phyloP scores from a whole-genome alignment of 257 asterid species.

The Solanum rostratum region DNA sequence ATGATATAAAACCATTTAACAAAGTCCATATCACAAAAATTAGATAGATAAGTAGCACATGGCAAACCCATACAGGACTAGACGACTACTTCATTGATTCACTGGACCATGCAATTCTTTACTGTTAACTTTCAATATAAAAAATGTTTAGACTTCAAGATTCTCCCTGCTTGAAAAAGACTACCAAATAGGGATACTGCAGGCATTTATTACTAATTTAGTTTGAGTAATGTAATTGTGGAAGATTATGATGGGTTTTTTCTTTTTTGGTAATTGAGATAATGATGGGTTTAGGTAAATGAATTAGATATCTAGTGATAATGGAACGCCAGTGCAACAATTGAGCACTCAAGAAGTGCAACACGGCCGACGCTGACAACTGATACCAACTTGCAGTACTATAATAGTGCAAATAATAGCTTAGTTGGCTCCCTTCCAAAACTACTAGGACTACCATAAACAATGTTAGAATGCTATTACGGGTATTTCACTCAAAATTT shows the following conservation, averaged over 20 bases:
- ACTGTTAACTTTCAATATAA: slow-evolving; percentile 3
- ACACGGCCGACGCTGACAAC: neutral
- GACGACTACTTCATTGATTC: slow-evolving; percentile 1
- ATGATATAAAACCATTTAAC: neutral
- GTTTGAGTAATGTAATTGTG: neutral
- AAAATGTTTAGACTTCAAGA: neutral
- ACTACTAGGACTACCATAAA: neutral
- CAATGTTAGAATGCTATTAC: neutral
- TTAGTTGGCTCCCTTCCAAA: neutral
- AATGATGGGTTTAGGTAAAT: slow-evolving; percentile 1
- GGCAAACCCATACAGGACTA: slow-evolving; percentile 9
- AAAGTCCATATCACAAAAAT: neutral
- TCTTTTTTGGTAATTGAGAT: neutral
- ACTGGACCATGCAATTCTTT: neutral
- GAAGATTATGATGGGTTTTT: neutral
- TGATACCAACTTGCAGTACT: neutral
- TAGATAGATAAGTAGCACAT: slow-evolving; percentile 3
- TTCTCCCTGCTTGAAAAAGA: slow-evolving; percentile 15
- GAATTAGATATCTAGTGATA: neutral
- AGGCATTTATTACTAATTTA: neutral
- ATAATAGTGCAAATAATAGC: neutral
- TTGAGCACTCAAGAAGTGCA: neutral
- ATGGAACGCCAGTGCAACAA: neutral
- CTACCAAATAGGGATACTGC: slow-evolving; percentile 2
- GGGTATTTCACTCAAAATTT: neutral